Evolutionary conservation across 2,329 filamentous ascomycete species (phyloP).

Genomic region (Diplodia sapinea): DNA sequence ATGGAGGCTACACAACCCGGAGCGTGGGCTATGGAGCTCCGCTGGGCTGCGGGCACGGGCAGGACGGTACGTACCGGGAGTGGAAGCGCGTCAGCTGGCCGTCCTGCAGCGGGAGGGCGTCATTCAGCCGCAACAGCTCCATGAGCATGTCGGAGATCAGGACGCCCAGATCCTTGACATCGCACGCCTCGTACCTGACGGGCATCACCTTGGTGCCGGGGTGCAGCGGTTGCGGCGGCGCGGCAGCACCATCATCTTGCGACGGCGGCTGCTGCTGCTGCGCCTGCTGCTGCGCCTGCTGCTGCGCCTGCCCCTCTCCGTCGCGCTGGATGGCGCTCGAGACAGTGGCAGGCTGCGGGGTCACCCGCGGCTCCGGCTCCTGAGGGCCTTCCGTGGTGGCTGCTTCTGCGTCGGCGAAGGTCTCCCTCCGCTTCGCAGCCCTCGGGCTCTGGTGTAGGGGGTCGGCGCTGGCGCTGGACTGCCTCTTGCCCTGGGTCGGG

Average conservation of each 20-base stretch:
- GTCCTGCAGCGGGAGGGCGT: conserved; percentile 81
- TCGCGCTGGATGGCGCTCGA: conserved; percentile 8
- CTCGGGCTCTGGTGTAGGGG: conserved; percentile 29
- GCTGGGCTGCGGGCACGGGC: conserved; percentile 1
- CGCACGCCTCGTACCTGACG: conserved; percentile 77
- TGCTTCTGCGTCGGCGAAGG: conserved; percentile 38
- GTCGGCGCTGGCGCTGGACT: conserved; percentile 27
- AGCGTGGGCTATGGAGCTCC: neutral
- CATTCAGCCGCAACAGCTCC: conserved; percentile 92
- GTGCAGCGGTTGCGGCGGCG: conserved; percentile 32
- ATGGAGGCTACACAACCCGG: neutral
- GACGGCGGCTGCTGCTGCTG: neutral
- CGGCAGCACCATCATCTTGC: conserved; percentile 31
- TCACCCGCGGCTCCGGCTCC: conserved; percentile 43
- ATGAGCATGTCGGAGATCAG: conserved; percentile 94
- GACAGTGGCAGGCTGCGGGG: conserved; percentile 36
- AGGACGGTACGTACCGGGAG: conserved; percentile 69
- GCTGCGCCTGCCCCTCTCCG: neutral
- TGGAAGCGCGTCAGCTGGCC: conserved; percentile 93
- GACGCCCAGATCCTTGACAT: conserved; percentile 84
- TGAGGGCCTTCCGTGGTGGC: conserved; percentile 34
- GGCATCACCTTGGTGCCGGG: conserved; percentile 66
- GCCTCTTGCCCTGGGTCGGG: conserved; percentile 29
- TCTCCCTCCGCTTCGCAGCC: conserved; percentile 40
- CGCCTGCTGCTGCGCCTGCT: conserved; percentile 7